phyloP scores from a whole-genome alignment of 257 asterid species.

The Avicennia marina region DNA sequence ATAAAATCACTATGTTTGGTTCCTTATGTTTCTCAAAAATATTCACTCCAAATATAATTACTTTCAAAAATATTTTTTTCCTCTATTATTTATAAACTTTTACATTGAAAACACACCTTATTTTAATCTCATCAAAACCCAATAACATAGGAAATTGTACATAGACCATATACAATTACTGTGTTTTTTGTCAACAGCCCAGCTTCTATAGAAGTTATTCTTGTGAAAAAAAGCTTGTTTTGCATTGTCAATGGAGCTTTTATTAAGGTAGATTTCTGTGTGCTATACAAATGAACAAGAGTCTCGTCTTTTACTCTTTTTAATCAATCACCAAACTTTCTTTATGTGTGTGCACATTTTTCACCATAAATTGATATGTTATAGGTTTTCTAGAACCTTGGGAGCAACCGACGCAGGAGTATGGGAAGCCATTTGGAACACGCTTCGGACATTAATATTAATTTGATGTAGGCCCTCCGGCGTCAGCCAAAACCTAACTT shows the following conservation, averaged over 20 bases:
- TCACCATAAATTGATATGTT: conserved; percentile 20
- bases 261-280: background rate
- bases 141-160: too few relatives aligned
- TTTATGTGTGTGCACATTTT: background rate
- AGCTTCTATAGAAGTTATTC: background rate
- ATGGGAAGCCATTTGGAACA: conserved; percentile 57
- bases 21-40: too few relatives aligned
- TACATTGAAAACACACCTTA: too few relatives aligned
- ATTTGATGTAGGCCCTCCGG: conserved; percentile 35
- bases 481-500: conserved; percentile 36
- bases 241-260: background rate
- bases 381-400: conserved; percentile 57
- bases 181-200: background rate
- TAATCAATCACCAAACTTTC: background rate
- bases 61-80: too few relatives aligned
- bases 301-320: background rate
- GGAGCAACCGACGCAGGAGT: conserved; percentile 74
- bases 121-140: too few relatives aligned
- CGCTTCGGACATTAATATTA: background rate
- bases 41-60: too few relatives aligned
- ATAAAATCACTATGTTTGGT: too few relatives aligned
- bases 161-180: too few relatives aligned
- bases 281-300: background rate
- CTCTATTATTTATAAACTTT: too few relatives aligned
- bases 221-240: conserved; percentile 3